Base-by-base conservation (phyloP, 495 filamentous ascomycete species). In the Umbilicaria muhlenbergii region DNA sequence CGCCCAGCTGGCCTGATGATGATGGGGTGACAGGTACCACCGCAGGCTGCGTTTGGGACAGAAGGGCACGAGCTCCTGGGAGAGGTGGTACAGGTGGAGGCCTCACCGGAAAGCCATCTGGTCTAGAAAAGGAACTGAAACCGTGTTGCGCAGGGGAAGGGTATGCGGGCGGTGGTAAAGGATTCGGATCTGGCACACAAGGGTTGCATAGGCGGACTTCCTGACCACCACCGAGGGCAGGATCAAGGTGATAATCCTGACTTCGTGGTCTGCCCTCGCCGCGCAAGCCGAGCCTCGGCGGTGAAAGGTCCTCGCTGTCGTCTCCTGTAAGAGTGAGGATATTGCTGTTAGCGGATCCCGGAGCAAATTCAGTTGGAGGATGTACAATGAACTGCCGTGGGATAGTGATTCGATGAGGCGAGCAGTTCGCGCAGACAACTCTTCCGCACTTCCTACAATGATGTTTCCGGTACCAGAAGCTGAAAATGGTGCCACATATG, bases 371-470 rank as follows among this genome's bases (percentile, higher is more conserved):
- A 32, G 36, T 50, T 6, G 18, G 32, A 13, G 87, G 86, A 35
- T 79, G 83, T 13, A 98, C 91, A 39, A 96, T 91, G 56, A 81
- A 96, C 46, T 91, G 84, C 42, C 84, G 72, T 1, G 91, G 92
- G 44, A 98, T 94, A 1, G 81, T 93, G 55, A 98, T 96, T 34
- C 84, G 77, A 59, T 96, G 89, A 4, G 92, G 91, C 3, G 92
- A 96, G 61, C 91, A 98, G 14, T 73, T 63, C 42, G 80, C 75
- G 58, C 91, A 98, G 12, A 98, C 92, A 1, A 98, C 92, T 24
- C 88, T 73, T 6, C 91, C 91, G 60, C 91, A 98, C 67, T 94
- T 95, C 41, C 88, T 86, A 62, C 88, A 95, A 56, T 95, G 88
- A 58, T 95, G 88, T 54, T 89, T 91, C 42, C 88, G 71, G 57